phyloP scores from a whole-genome alignment of 2,329 filamentous ascomycete species.

The Aspergillus sp. region DNA sequence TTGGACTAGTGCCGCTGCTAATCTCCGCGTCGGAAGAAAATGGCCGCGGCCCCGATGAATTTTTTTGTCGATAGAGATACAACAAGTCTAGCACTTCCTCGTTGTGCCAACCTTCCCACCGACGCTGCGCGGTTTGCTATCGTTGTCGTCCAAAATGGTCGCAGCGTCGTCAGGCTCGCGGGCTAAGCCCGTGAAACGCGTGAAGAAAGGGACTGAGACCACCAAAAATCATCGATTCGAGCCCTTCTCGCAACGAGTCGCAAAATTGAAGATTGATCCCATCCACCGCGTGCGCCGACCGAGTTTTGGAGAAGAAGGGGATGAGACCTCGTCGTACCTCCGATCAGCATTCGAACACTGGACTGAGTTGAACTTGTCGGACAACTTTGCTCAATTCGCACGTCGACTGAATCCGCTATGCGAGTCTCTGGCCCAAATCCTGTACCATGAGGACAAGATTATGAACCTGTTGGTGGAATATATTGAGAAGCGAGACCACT shows the following conservation, averaged over 20 bases:
- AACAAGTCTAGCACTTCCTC: slow-evolving; percentile 16
- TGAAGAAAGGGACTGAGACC: slow-evolving; percentile 69
- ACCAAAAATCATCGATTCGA: slow-evolving; percentile 87
- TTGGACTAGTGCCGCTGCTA: slow-evolving; percentile 7
- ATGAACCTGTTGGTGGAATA: slow-evolving; percentile 73
- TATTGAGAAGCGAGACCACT: slow-evolving; percentile 73
- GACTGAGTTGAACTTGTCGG: slow-evolving; percentile 86
- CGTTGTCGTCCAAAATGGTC: slow-evolving; percentile 37
- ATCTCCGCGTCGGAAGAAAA: slow-evolving; percentile 32
- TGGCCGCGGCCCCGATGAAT: slow-evolving; percentile 32
- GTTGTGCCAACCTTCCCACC: slow-evolving; percentile 13
- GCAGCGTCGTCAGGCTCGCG: slow-evolving; percentile 64
- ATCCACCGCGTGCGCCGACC: slow-evolving; percentile 78
- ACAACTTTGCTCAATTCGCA: slow-evolving; percentile 74
- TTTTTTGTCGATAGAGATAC: slow-evolving; percentile 33
- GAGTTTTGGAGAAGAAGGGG: slow-evolving; percentile 77
- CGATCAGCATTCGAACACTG: slow-evolving; percentile 80
- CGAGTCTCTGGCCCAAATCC: slow-evolving; percentile 86
- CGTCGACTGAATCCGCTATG: slow-evolving; percentile 72
- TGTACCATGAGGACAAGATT: slow-evolving; percentile 86
- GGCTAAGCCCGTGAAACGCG: slow-evolving; percentile 64
- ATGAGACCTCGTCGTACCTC: slow-evolving; percentile 82
- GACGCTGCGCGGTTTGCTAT: slow-evolving; percentile 23
- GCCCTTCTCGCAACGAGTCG: slow-evolving; percentile 84
- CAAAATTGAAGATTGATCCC: slow-evolving; percentile 90